Conservation (phyloP, 2,329 filamentous ascomycete genomes). For the Shiraia bambusicola region DNA sequence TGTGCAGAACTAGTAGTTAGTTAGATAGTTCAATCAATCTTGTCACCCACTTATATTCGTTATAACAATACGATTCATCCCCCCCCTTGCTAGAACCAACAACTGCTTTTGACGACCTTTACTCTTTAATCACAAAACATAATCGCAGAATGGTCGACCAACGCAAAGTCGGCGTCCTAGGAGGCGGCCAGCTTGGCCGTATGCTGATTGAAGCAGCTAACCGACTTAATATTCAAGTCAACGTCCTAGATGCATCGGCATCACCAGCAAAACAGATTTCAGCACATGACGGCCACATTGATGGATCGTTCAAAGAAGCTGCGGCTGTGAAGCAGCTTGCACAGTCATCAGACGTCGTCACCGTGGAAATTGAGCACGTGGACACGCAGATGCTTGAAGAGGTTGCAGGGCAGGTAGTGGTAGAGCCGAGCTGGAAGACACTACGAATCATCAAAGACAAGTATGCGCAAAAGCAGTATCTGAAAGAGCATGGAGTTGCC, state of each 20-base stretch:
- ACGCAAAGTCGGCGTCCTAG: slow-evolving; percentile 40
- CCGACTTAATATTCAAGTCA: slow-evolving; percentile 73
- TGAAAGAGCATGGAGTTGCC: slow-evolving; percentile 67
- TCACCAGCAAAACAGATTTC: slow-evolving; percentile 86
- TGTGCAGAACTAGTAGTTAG: too few relatives aligned
- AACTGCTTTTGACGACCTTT: slow-evolving; percentile 10
- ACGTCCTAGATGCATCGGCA: slow-evolving; percentile 73
- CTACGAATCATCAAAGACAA: slow-evolving; percentile 92
- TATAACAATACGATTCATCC: too few relatives aligned
- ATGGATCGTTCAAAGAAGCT: slow-evolving; percentile 84
- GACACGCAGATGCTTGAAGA: slow-evolving; percentile 88
- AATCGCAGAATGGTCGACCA: slow-evolving; percentile 30
- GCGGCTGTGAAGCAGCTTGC: slow-evolving; percentile 80
- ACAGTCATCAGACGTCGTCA: slow-evolving; percentile 73
- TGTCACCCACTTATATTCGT: too few relatives aligned
- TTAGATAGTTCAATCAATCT: too few relatives aligned
- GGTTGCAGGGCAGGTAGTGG: slow-evolving; percentile 66
- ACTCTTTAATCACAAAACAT: slow-evolving; percentile 4
- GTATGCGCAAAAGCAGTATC: slow-evolving; percentile 81
- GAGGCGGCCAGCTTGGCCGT: slow-evolving; percentile 68
- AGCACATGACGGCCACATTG: slow-evolving; percentile 70
- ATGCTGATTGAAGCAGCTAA: slow-evolving; percentile 93
- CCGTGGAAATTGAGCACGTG: slow-evolving; percentile 94
- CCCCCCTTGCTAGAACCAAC: too few relatives aligned
- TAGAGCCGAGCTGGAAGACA: slow-evolving; percentile 81